A percentile compares a stretch with the other conserved stretches of the same genome.
phyloP scores from a whole-genome alignment of 352 stramenopile genomes.

The Phytophthora lateralis region DNA sequence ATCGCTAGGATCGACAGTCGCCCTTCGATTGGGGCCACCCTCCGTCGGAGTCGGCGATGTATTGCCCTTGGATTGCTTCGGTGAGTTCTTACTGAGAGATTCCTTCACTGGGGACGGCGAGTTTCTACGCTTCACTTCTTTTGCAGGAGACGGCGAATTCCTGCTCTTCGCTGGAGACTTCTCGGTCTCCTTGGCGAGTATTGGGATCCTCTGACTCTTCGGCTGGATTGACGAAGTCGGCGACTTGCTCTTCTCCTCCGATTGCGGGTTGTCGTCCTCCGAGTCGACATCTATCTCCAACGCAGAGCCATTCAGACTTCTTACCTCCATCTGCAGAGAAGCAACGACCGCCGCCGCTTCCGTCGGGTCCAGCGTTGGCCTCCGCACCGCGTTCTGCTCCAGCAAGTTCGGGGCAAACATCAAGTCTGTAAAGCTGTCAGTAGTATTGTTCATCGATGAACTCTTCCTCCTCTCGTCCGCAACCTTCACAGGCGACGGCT shows the following conservation, averaged over 20 bases:
- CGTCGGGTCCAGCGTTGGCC: conserved; percentile 58
- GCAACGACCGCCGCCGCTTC: conserved; percentile 53
- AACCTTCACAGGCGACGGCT: conserved; percentile 2
- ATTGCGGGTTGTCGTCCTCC: conserved; percentile 1
- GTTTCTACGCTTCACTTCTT: conserved; percentile 1
- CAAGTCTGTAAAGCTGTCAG: conserved; percentile 58
- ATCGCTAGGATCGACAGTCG: conserved; percentile 64
- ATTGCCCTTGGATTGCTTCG: conserved; percentile 3
- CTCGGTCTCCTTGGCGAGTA: conserved; percentile 1
- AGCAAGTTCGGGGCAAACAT: conserved; percentile 61
- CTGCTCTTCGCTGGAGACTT: conserved; percentile 1
- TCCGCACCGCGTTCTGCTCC: conserved; percentile 28
- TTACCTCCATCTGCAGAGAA: conserved; percentile 37
- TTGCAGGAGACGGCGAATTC: conserved; percentile 12
- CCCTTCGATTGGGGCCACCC: conserved; percentile 28
- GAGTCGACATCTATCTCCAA: conserved; percentile 18
- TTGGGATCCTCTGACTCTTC: background rate
- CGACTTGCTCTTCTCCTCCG: conserved; percentile 2
- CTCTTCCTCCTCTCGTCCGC: conserved; percentile 13
- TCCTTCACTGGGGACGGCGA: background rate
- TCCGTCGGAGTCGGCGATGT: conserved; percentile 8
- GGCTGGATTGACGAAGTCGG: background rate
- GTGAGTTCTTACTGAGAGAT: background rate
- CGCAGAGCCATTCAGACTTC: conserved; percentile 12
- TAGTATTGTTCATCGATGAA: conserved; percentile 17